Percentiles rank a stretch among this genome's conserved stretches.
Conservation (phyloP, 2,329 filamentous ascomycete species). For the Coniella vitis region DNA sequence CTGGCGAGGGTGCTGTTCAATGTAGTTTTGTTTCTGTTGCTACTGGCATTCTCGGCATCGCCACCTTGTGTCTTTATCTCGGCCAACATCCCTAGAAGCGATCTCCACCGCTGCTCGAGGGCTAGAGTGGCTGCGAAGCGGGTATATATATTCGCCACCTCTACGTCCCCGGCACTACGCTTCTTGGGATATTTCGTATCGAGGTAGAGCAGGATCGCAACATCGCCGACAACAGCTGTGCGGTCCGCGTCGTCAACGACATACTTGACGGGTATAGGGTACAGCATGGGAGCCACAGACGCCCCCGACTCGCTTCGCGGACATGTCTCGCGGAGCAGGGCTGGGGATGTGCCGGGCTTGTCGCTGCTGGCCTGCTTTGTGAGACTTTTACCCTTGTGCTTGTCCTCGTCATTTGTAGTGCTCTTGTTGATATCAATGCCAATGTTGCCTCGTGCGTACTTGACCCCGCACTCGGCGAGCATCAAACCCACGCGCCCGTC, state of each 20-base stretch:
- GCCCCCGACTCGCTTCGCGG: too few species aligned
- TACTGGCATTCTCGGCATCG: neutral
- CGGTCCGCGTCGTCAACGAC: conserved; percentile 46
- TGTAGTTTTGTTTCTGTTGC: neutral
- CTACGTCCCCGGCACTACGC: conserved; percentile 17
- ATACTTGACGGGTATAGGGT: conserved; percentile 37
- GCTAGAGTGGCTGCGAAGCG: conserved; percentile 36
- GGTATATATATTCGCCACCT: conserved; percentile 31
- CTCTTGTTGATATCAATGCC: neutral
- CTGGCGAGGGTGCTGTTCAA: neutral
- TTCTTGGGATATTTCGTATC: conserved; percentile 44
- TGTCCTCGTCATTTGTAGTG: too few species aligned
- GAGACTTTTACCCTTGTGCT: too few species aligned
- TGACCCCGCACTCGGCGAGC: conserved; percentile 41
- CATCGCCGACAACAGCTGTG: conserved; percentile 41
- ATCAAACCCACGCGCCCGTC: conserved; percentile 46
- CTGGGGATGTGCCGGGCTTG: too few species aligned
- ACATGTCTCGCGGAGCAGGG: too few species aligned
- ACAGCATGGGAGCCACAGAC: too few species aligned
- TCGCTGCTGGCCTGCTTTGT: too few species aligned
- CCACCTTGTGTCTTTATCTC: too few species aligned
- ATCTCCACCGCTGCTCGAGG: conserved; percentile 32
- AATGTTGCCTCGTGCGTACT: conserved; percentile 37
- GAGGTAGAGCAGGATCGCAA: conserved; percentile 53
- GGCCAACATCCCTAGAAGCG: too few species aligned